Conservation (phyloP, 768 basidiomycete genomes). For the Suillus subluteus region DNA sequence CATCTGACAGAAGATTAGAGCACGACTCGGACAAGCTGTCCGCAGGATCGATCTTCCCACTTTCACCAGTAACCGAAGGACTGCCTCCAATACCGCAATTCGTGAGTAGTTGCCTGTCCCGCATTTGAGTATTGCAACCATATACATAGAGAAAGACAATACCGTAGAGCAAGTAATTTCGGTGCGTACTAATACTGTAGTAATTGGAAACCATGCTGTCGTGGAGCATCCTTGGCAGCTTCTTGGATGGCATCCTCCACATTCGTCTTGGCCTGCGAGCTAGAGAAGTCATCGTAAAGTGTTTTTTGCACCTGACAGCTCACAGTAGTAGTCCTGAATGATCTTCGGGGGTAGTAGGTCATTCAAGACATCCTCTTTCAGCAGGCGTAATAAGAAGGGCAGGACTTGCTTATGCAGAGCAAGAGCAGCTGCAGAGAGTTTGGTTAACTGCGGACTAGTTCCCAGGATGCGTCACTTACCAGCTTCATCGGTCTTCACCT, state of each 20-base stretch:
- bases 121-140: neutral
- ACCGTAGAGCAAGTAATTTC: constrained; percentile 91
- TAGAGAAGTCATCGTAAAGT: constrained; percentile 92
- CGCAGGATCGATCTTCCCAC: constrained; percentile 67
- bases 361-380: constrained; percentile 96
- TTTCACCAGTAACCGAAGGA: constrained; percentile 47
- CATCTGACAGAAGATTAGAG: constrained; percentile 99
- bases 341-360: constrained; percentile 95
- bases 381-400: constrained; percentile 91
- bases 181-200: constrained; percentile 93
- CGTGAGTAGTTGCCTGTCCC: constrained; percentile 79
- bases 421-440: constrained; percentile 68
- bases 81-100: constrained; percentile 91
- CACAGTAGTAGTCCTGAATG: constrained; percentile 99
- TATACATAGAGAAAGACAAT: constrained; percentile 27
- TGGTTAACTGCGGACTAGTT: constrained; percentile 9
- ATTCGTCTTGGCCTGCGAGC: constrained; percentile 67
- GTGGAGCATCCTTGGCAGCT: constrained; percentile 43
- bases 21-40: constrained; percentile 71
- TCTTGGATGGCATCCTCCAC: constrained; percentile 66
- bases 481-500: constrained; percentile 92
- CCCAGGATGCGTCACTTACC: constrained; percentile 52
- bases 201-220: constrained; percentile 95
- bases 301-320: constrained; percentile 90
- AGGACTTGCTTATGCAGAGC: constrained; percentile 98